A percentile compares a stretch with the other conserved stretches of the same genome.
phyloP scores from a whole-genome alignment of 2,329 filamentous ascomycete species.

The Westerdykella sp. region DNA sequence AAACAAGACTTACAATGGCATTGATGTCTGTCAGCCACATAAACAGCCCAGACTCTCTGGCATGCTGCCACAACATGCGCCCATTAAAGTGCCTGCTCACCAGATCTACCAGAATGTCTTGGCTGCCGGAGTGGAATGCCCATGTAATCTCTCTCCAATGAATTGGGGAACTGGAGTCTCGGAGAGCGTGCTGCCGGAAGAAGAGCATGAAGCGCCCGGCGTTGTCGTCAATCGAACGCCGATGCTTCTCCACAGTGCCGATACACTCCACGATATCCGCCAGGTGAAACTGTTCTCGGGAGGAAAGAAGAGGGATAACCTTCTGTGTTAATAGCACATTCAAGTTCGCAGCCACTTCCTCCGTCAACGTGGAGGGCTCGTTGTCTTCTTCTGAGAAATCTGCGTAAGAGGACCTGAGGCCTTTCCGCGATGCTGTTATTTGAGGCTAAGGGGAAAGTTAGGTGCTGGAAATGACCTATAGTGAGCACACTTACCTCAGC shows the following conservation, averaged over 20 bases:
- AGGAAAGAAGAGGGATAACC: slow-evolving; percentile 72
- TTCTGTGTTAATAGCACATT: slow-evolving; percentile 71
- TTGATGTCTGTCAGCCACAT: slow-evolving; percentile 83
- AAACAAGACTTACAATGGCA: slow-evolving; percentile 58
- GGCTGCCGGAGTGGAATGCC: slow-evolving; percentile 77
- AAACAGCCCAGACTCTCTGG: slow-evolving; percentile 80
- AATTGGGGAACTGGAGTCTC: slow-evolving; percentile 52
- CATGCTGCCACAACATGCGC: slow-evolving; percentile 76
- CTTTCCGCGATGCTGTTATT: slow-evolving; percentile 42
- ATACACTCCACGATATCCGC: slow-evolving; percentile 80
- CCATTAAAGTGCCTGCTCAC: slow-evolving; percentile 74
- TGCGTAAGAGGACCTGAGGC: slow-evolving; percentile 47
- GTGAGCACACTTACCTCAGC: slow-evolving; percentile 36
- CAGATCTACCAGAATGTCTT: slow-evolving; percentile 84
- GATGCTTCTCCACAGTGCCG: slow-evolving; percentile 76
- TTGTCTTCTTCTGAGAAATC: slow-evolving; percentile 47
- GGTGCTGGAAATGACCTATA: neutral
- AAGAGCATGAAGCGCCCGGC: slow-evolving; percentile 82
- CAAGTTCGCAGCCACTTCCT: slow-evolving; percentile 62
- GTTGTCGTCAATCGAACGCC: slow-evolving; percentile 84
- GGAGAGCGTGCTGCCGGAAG: slow-evolving; percentile 72
- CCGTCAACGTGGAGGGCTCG: slow-evolving; percentile 61
- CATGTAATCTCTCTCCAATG: slow-evolving; percentile 72
- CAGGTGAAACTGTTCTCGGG: slow-evolving; percentile 78
- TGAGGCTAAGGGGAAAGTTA: slow-evolving; percentile 21